Base-by-base conservation (phyloP, 2,329 filamentous ascomycete genomes). In the Epichloe gansuensis region DNA sequence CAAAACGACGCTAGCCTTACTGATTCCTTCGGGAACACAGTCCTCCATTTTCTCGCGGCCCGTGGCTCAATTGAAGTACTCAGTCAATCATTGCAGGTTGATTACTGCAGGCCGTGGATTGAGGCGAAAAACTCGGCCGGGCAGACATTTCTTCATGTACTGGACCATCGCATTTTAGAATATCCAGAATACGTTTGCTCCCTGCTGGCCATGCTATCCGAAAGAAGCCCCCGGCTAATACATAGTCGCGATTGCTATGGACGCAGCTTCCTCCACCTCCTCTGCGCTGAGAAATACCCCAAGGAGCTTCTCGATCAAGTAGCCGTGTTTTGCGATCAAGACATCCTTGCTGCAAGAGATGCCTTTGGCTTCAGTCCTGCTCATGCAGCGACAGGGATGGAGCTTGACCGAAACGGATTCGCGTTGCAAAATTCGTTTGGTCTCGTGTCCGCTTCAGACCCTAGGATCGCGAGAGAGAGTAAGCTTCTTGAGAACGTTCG, bases 201-300 rank as follows among this genome's bases (percentile, higher is more conserved):
- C 3, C 54, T 74, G 11, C 46, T 66, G 5, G 47, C 55, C 1
- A 48, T 54, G 0, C 49, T 67, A 1, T 41, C 42, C 0, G 35
- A 44, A 2, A 57, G 53, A 23, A 47, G 58, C 8, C 62, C 71
- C 23, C 58, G 66, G 49, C 49, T 50, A 27, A 25, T 75, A 31
- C 64, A 64, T 21, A 58, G 61, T 2, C 62, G 63, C 13, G 77
- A 81, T 55, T 60, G 68, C 39, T 80, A 77, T 55, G 77, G 77
- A 1, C 74, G 77, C 40, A 78, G 68, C 5, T 68, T 75, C 44
- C 76, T 77, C 34, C 77, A 81, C 56, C 61, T 71, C 3, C 61
- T 75, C 0, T 51, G 31, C 12, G 11, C 38, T n/a, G 47, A 42
- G 15, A 21, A 35, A 8, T 58, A 60, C 62, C 43, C 51, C 52